Conservation (phyloP, 139 green algal species). For the Chlorella ohadii region DNA sequence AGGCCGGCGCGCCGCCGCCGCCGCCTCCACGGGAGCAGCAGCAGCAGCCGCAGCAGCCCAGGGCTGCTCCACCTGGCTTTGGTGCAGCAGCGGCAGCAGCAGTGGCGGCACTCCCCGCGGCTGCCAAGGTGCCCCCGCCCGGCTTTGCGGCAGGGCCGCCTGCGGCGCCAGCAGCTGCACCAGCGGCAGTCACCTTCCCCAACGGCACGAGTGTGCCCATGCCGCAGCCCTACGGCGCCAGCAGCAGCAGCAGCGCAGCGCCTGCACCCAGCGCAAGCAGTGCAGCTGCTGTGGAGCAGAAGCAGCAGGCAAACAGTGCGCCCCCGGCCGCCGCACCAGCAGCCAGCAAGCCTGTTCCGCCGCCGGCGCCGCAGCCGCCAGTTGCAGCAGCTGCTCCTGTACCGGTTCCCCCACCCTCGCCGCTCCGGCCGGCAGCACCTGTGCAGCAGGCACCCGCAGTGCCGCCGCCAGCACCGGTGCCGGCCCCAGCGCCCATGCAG, state of each 20-base stretch:
- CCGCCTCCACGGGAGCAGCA: not conserved
- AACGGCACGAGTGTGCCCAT: not conserved
- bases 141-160: not conserved
- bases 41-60: not conserved
- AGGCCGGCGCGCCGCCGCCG: too few relatives aligned
- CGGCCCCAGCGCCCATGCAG: not conserved
- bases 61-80: not conserved
- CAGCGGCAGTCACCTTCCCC: not conserved
- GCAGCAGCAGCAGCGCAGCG: not conserved
- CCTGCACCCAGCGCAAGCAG: not conserved
- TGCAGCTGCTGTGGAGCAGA: not conserved
- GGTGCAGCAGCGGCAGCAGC: not conserved
- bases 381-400: not conserved
- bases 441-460: not conserved
- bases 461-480: not conserved
- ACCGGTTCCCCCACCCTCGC: not conserved
- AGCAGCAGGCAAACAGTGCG: not conserved
- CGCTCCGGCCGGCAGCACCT: not conserved
- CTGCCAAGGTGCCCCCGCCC: not conserved
- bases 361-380: not conserved
- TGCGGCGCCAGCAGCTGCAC: not conserved
- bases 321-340: not conserved
- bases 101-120: not conserved
- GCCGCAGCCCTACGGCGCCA: slow-evolving; percentile 3
- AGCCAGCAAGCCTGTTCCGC: not conserved